These are phyloP conservation scores for Curvularia sp. DNA, from an alignment of 2,329 filamentous ascomycete species.

Conservation along the genomic window DNA sequence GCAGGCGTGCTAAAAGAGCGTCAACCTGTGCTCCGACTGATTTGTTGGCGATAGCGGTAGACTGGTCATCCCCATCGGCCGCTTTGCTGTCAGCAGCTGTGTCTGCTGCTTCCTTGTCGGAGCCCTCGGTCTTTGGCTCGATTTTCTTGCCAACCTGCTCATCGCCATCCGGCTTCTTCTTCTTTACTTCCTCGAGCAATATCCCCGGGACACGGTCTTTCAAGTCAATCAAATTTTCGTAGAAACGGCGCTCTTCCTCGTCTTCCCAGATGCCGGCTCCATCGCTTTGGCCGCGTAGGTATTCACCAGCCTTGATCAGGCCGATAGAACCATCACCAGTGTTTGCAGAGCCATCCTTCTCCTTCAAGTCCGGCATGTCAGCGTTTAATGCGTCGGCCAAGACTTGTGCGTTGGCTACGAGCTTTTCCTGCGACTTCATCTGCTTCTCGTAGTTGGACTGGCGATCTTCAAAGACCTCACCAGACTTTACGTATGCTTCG, in stretches of 20 bases:
- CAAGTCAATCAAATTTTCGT: slow-evolving; percentile 93
- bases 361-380: slow-evolving; percentile 93
- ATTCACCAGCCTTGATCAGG: slow-evolving; percentile 91
- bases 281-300: slow-evolving; percentile 86
- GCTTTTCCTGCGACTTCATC: slow-evolving; percentile 87
- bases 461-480: slow-evolving; percentile 96
- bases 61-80: slow-evolving; percentile 76
- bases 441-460: slow-evolving; percentile 96
- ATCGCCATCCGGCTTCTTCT: slow-evolving; percentile 84
- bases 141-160: slow-evolving; percentile 82
- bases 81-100: slow-evolving; percentile 58
- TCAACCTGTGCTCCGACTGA: slow-evolving; percentile 97
- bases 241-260: slow-evolving; percentile 96
- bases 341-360: slow-evolving; percentile 74
- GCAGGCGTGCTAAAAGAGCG: slow-evolving; percentile 83
- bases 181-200: slow-evolving; percentile 90
- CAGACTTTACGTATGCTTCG: slow-evolving; percentile 97
- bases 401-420: slow-evolving; percentile 87
- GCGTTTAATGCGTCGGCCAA: slow-evolving; percentile 85
- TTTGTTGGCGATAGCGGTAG: slow-evolving; percentile 95
- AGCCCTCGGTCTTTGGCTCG: slow-evolving; percentile 55
- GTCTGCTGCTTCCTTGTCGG: slow-evolving; percentile 53
- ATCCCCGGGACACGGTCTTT: slow-evolving; percentile 96
- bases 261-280: slow-evolving; percentile 98
- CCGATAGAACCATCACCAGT: slow-evolving; percentile 81